Conservation (phyloP, 1,284 basidiomycete species). For the Grifola frondosa region DNA sequence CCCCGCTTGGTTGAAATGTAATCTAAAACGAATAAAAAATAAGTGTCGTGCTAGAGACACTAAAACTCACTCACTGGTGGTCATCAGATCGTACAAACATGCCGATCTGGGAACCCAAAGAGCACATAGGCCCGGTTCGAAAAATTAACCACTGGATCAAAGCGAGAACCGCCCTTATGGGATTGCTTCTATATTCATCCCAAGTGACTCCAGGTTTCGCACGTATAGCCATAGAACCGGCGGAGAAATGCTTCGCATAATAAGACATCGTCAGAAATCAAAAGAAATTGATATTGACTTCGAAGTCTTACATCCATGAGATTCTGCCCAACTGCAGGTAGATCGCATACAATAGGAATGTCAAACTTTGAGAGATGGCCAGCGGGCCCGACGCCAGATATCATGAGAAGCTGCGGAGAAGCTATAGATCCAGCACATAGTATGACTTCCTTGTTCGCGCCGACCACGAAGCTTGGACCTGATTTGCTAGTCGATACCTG, state of each 20-base stretch:
- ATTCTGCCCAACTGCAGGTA: slow-evolving; percentile 26
- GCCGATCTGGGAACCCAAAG: slow-evolving; percentile 16
- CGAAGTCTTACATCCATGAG: slow-evolving; percentile 28
- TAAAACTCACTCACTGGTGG: slow-evolving; percentile 15
- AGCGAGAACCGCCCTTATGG: slow-evolving; percentile 23
- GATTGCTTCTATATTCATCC: slow-evolving; percentile 31
- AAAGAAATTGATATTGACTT: not conserved
- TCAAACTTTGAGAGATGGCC: slow-evolving; percentile 13
- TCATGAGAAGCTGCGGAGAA: slow-evolving; percentile 25
- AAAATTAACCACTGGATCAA: slow-evolving; percentile 31
- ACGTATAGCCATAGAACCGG: slow-evolving; percentile 27
- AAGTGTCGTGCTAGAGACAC: not conserved
- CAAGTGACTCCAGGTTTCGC: slow-evolving; percentile 29
- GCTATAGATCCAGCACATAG: slow-evolving; percentile 33
- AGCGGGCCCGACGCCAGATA: slow-evolving; percentile 13
- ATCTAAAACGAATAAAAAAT: slow-evolving; percentile 4
- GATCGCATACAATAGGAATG: slow-evolving; percentile 27
- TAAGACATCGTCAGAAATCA: too few species aligned
- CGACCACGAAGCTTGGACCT: slow-evolving; percentile 13
- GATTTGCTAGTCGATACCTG: slow-evolving; percentile 23
- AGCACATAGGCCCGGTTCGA: slow-evolving; percentile 30
- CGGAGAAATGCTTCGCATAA: slow-evolving; percentile 24
- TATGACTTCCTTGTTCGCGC: slow-evolving; percentile 19
- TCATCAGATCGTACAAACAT: slow-evolving; percentile 34
- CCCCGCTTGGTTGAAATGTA: slow-evolving; percentile 9